Evolutionary conservation across 2,329 filamentous ascomycete species (phyloP), one percentile per base, ranked within the genome.

Genomic region (Nemania serpens): DNA sequence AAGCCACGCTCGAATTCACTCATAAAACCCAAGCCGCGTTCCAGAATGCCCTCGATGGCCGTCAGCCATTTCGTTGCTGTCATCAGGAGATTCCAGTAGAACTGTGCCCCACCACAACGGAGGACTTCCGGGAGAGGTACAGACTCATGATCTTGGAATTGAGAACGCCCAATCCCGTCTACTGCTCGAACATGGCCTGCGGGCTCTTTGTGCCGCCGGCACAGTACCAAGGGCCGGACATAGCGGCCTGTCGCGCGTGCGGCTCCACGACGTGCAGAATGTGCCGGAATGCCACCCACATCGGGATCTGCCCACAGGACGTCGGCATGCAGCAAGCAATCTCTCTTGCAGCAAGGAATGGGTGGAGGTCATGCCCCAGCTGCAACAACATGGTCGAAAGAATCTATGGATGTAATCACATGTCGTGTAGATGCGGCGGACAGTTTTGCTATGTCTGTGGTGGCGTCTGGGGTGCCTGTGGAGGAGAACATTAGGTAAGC

Each of bases 381-480:
- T 60, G 58, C 42, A 60, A 60, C 10, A 56, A 52, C 42, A 52
- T 56, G 47, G 46, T 60, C 34, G 58, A 60, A 37, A 51, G 17
- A 41, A 36, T 12, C 34, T 47, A 33, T 36, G 58, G 58, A 41
- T 56, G 52, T 56, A 12, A n/a, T 41, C 58, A 56, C 34, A 60
- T 60, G 52, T 51, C 41, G 47, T 60, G 52, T 37, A 60, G 47
- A 60, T 60, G 58, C 41, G 52, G 58, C 52, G 52, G 52, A 18
- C 9, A 60, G 47, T 60, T 56, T 52, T 60, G 58, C 34, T 60
- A 60, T 48, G 15, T 52, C n/a, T 60, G 58, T 48, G 58, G 58
- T 56, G 34, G 58, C 41, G 47, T 41, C 34, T 56, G 58, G 58
- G 58, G 58, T 52, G 2, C 20, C 22, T 60, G 52, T 48, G 41